Base-by-base conservation (phyloP, 2,329 filamentous ascomycete species). In the Beauveria medogensis region DNA sequence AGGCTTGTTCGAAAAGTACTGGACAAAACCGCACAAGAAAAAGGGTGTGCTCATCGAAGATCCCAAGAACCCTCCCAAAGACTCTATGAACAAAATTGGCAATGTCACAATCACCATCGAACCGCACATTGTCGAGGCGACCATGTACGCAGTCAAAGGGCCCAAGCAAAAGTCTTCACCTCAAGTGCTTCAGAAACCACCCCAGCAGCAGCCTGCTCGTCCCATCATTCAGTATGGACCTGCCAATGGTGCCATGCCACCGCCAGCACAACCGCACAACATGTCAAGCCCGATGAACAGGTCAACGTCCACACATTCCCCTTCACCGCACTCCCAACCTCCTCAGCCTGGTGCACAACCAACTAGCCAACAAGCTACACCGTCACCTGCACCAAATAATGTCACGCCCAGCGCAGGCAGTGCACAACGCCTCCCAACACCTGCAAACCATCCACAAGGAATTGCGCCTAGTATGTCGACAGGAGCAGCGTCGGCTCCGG, bases 51-150 rank as follows among this genome's bases (percentile, higher is more conserved):
- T 85, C 26, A 80, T 82, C 59, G 86, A 87, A 66, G 83, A 86
- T 56, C 78, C 82, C 6, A 84, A 85, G 66, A 89, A 90, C 67
- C 87, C 86, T 2, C 75, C 86, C 64, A 86, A 89, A 72, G 83
- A 91, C 51, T 85, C 81, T 64, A 90, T 91, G 85, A 78, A 81
- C 65, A 89, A 86, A 71, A 81, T 91, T 24, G 90, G 91, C 66
- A 83, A 82, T 66, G 86, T 90, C 64, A 86, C 86, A 40, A 85
- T 95, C 64, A 88, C 85, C 24, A 85, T 92, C 63, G 90, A 92
- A 71, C 91, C 91, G 50, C 89, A 94, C 69, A 83, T 89, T 48
- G 84, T 94, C 66, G 88, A 92, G 65, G 89, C 89, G 18, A 87
- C 83, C 52, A 83, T 92, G 77, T 92, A 82, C 69, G 82, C 83